phyloP scores from a whole-genome alignment of 1,284 basidiomycete species.

The Cutaneotrichosporon spelunceum region DNA sequence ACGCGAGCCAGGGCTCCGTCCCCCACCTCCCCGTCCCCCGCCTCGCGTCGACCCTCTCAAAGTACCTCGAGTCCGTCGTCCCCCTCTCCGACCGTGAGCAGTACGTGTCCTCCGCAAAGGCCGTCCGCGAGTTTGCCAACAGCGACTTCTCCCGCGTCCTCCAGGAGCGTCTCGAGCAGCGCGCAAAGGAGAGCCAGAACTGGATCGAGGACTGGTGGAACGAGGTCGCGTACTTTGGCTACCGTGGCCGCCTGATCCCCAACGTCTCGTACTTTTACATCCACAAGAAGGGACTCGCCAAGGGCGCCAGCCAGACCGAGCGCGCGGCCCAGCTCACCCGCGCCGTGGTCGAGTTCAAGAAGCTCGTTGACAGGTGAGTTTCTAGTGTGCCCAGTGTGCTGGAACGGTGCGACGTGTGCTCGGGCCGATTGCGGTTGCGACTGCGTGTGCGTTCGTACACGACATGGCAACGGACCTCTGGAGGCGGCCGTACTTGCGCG shows the following conservation, averaged over 20 bases:
- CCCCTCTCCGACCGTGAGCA: slow-evolving; percentile 68
- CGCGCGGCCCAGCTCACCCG: slow-evolving; percentile 78
- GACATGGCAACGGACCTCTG: neutral
- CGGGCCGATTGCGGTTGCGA: neutral
- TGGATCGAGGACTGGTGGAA: slow-evolving; percentile 99
- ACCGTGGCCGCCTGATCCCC: slow-evolving; percentile 77
- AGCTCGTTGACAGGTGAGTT: slow-evolving; percentile 72
- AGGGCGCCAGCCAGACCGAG: slow-evolving; percentile 59
- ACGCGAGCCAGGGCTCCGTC: slow-evolving; percentile 73
- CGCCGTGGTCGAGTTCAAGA: slow-evolving; percentile 76
- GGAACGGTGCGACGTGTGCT: neutral
- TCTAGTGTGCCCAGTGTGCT: neutral
- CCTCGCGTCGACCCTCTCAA: slow-evolving; percentile 71
- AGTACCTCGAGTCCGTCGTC: slow-evolving; percentile 78
- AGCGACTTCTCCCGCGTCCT: slow-evolving; percentile 69
- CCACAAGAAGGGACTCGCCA: slow-evolving; percentile 66
- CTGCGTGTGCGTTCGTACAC: neutral
- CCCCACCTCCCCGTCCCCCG: slow-evolving; percentile 80
- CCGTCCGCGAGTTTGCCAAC: slow-evolving; percentile 67
- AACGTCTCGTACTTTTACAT: slow-evolving; percentile 95
- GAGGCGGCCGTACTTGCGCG: neutral
- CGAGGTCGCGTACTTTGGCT: slow-evolving; percentile 66
- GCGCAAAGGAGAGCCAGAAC: slow-evolving; percentile 63
- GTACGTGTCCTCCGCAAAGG: slow-evolving; percentile 60
- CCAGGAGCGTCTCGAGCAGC: slow-evolving; percentile 73